Evolutionary conservation across 73 alveolate genomes (phyloP).

Genomic region (Stentor roeselii): DNA sequence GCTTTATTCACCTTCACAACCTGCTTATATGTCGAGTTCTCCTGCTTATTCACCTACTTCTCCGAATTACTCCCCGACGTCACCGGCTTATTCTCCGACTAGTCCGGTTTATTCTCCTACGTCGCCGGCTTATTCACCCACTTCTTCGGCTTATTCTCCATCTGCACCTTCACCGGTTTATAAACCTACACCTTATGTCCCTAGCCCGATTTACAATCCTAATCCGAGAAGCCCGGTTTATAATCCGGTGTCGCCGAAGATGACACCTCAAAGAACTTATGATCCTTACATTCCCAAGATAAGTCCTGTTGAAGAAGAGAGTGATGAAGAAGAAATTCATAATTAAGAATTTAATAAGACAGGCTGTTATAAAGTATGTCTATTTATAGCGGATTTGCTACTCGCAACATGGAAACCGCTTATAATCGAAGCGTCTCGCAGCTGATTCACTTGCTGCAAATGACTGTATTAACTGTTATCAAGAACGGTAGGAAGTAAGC

Average conservation of each 20-base stretch:
- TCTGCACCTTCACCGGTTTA: slow-evolving; percentile 15
- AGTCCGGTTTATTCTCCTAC: slow-evolving; percentile 60
- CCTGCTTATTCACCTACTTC: slow-evolving; percentile 60
- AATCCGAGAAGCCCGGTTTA: slow-evolving; percentile 9
- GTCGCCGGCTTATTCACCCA: slow-evolving; percentile 54
- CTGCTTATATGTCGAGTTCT: slow-evolving; percentile 46
- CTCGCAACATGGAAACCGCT: slow-evolving; percentile 22
- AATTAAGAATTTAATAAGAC: not conserved
- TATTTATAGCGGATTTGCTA: slow-evolving; percentile 28
- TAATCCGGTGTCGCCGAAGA: slow-evolving; percentile 12
- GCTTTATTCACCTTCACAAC: slow-evolving; percentile 21
- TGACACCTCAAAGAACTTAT: not conserved
- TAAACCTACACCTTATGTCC: not conserved
- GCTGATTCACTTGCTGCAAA: not conserved
- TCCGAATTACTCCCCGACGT: slow-evolving; percentile 54
- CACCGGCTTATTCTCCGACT: slow-evolving; percentile 56
- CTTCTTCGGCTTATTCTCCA: slow-evolving; percentile 40
- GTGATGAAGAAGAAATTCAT: slow-evolving; percentile 13
- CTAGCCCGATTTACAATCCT: not conserved
- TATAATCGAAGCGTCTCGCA: slow-evolving; percentile 5
- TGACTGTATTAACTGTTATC: not conserved
- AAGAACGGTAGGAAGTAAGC: not conserved
- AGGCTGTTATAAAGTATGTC: not conserved
- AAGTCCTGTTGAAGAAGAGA: slow-evolving; percentile 23
- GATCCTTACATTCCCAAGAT: not conserved